Conservation (phyloP, 495 filamentous ascomycete species). For the Aspergillus diversus region DNA sequence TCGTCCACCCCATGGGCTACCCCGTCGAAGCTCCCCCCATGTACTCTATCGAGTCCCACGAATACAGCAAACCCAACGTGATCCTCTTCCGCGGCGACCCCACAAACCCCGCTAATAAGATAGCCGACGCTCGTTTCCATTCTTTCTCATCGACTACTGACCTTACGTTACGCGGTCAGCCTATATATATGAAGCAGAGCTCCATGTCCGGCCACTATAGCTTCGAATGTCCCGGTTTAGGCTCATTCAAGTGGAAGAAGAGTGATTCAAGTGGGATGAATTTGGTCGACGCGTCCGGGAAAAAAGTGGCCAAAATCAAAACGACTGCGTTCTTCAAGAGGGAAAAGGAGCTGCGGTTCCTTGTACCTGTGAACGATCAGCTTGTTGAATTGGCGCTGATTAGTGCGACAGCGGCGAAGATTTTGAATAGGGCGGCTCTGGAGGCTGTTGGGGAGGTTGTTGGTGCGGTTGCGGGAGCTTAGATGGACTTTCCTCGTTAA, state of each 20-base stretch:
- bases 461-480: background rate
- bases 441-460: background rate
- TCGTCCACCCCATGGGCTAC: background rate
- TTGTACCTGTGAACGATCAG: background rate
- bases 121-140: background rate
- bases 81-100: background rate
- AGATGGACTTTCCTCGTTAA: background rate
- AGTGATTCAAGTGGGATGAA: background rate
- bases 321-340: background rate
- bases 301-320: background rate
- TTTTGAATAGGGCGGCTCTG: background rate
- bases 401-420: background rate
- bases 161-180: background rate
- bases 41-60: background rate
- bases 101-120: background rate
- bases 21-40: background rate
- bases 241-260: background rate
- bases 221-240: background rate
- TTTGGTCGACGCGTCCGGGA: background rate
- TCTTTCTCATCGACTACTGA: background rate
- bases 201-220: background rate
- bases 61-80: background rate
- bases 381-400: background rate
- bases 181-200: background rate
- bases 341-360: background rate